Evolutionary conservation across 2,329 filamentous ascomycete species (phyloP), one percentile per base, ranked within the genome.

Genomic region (Tolypocladium guangdongense): DNA sequence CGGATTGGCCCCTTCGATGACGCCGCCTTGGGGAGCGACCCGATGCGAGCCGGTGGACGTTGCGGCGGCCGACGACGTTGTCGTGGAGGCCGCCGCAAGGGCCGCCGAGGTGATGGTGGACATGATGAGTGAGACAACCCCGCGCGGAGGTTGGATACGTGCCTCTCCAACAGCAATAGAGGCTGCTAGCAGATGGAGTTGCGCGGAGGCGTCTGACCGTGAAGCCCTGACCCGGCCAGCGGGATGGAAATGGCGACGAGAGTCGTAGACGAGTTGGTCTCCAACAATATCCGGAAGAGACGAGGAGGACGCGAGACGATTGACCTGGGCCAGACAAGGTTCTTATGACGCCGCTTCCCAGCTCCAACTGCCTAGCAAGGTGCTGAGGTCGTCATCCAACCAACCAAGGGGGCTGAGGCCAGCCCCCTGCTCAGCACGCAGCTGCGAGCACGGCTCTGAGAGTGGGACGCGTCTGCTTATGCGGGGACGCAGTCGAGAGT

Each of bases 1-100:
- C 1, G 88, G 88, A 58, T 89, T 83, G 51, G 79, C 71, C 45
- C 84, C 83, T 58, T 90, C 86, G 45, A 92, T 73, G 55, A 92
- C 80, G 57, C 88, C 88, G 52, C 73, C 74, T 58, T 78, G 75
- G 12, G 51, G 51, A n/a, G 51, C 22, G 5, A 43, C 49, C 2
- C 45, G 43, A 11, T 55, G 32, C 16, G 16, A 38, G 38, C 14
- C 14, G 10, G 50, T 46, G n/a, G 53, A 36, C 20, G 27, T 49
- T 4, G 52, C 18, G 16, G 52, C 46, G 6, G 45, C 52, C 8
- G 30, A 24, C 4, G 41, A 35, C 39, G 38, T 24, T 4, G 32
- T 35, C 20, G 27, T 24, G 30, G 41, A 3, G 20, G 41, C 41
- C 7, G 33, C 20, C 32, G 41, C 22, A 16, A 45, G 14, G 22